phyloP scores from a whole-genome alignment of 495 filamentous ascomycete genomes.

The Penicillium longicatenatum region DNA sequence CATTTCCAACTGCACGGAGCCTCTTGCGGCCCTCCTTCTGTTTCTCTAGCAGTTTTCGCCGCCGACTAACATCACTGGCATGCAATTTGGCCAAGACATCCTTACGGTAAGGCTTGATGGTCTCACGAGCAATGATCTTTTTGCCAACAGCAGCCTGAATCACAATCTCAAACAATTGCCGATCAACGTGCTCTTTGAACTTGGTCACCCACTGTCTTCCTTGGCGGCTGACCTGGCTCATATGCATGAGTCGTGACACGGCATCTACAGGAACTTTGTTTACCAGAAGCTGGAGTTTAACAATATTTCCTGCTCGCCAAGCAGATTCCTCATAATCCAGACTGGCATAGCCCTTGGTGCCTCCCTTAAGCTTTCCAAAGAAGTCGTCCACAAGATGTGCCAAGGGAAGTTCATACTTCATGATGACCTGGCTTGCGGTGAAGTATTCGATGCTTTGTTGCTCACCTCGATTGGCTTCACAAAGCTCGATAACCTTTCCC shows the following conservation, averaged over 20 bases:
- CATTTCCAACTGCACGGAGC: slow-evolving; percentile 69
- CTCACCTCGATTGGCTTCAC: slow-evolving; percentile 83
- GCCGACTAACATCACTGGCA: slow-evolving; percentile 79
- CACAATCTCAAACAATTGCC: slow-evolving; percentile 94
- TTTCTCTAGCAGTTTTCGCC: slow-evolving; percentile 89
- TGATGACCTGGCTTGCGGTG: slow-evolving; percentile 89
- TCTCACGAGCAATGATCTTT: slow-evolving; percentile 86
- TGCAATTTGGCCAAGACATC: slow-evolving; percentile 93
- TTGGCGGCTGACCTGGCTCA: slow-evolving; percentile 71
- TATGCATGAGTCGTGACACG: slow-evolving; percentile 85
- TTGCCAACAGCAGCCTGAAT: slow-evolving; percentile 90
- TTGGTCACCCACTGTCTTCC: slow-evolving; percentile 89
- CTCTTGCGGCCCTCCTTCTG: slow-evolving; percentile 96
- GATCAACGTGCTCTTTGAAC: slow-evolving; percentile 94
- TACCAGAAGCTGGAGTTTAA: slow-evolving; percentile 90
- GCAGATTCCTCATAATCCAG: slow-evolving; percentile 95
- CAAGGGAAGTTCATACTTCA: slow-evolving; percentile 88
- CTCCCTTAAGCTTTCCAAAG: slow-evolving; percentile 93
- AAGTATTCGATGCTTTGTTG: slow-evolving; percentile 89
- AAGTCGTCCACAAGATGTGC: slow-evolving; percentile 93
- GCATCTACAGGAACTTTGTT: slow-evolving; percentile 94
- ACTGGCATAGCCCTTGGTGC: slow-evolving; percentile 79
- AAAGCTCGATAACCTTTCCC: slow-evolving; percentile 92
- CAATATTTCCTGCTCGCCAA: slow-evolving; percentile 76
- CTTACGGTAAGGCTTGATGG: slow-evolving; percentile 95